Evolutionary conservation across 2,329 filamentous ascomycete species (phyloP).

Genomic region (Pseudogymnoascus sp.): DNA sequence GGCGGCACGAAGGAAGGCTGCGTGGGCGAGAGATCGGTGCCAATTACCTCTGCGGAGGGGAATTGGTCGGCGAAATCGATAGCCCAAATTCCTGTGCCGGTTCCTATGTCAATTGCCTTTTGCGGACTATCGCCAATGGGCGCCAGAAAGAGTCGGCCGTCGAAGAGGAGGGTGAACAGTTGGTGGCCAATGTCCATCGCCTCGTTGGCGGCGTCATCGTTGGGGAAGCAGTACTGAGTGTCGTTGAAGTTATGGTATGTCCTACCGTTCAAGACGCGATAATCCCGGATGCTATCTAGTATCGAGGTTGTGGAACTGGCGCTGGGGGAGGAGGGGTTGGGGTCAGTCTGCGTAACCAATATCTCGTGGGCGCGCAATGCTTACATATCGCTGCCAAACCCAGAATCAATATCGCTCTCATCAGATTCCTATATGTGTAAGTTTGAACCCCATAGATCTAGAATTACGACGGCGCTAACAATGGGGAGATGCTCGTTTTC

Average conservation of each 20-base stretch:
- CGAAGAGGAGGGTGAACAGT: constrained; percentile 8
- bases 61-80: constrained; percentile 15
- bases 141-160: constrained; percentile 10
- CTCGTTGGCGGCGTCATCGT: constrained; percentile 13
- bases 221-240: constrained; percentile 8
- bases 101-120: constrained; percentile 11
- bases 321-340: too few relatives aligned
- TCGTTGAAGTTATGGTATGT: constrained; percentile 14
- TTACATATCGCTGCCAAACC: constrained; percentile 12
- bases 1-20: constrained; percentile 24
- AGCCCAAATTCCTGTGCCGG: constrained; percentile 9
- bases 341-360: neutral
- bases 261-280: constrained; percentile 13
- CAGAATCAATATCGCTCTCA: constrained; percentile 11
- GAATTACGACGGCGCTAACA: neutral
- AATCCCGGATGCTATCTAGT: constrained; percentile 10
- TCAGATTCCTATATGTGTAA: neutral
- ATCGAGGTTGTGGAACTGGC: constrained; percentile 15
- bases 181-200: constrained; percentile 14
- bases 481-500: neutral
- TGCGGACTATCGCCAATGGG: constrained; percentile 9
- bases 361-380: neutral
- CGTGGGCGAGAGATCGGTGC: constrained; percentile 23
- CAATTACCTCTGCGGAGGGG: constrained; percentile 21
- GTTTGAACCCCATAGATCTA: neutral